Conservation (phyloP, 176 grass and related monocot genomes). For the Oropetium thomaeum region DNA sequence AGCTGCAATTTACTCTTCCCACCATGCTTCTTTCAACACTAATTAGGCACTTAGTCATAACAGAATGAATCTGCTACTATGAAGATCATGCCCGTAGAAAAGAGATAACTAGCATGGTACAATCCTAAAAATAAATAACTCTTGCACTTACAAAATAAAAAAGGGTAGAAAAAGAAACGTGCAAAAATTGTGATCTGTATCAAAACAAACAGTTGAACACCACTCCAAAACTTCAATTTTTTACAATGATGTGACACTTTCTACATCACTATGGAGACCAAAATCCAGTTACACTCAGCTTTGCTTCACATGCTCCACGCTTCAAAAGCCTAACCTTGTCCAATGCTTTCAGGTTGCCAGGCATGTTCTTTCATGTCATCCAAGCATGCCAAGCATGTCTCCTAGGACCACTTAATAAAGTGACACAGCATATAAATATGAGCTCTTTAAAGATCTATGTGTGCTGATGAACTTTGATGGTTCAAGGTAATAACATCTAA, state of each 20-base stretch:
- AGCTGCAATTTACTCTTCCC: slow-evolving; percentile 6
- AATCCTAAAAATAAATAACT: slow-evolving; percentile 34
- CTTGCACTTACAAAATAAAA: slow-evolving; percentile 47
- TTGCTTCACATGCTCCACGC: slow-evolving; percentile 16
- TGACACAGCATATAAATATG: slow-evolving; percentile 1
- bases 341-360: background rate
- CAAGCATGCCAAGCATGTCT: slow-evolving; percentile 10
- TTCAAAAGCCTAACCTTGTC: slow-evolving; percentile 20
- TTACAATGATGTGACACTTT: slow-evolving; percentile 40
- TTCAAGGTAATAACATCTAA: slow-evolving; percentile 41
- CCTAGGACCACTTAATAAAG: slow-evolving; percentile 12
- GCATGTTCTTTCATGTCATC: slow-evolving; percentile 18
- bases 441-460: slow-evolving; percentile 17
- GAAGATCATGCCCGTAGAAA: background rate
- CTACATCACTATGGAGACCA: slow-evolving; percentile 32
- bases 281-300: slow-evolving; percentile 27
- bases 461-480: slow-evolving; percentile 26
- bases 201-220: slow-evolving; percentile 38
- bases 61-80: background rate
- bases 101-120: slow-evolving; percentile 1
- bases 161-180: background rate
- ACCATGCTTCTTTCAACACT: slow-evolving; percentile 5
- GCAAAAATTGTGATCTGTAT: slow-evolving; percentile 31
- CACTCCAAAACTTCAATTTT: slow-evolving; percentile 25
- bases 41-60: slow-evolving; percentile 1